Conservation (phyloP, 768 basidiomycete species). For the Lentinula sp. region DNA sequence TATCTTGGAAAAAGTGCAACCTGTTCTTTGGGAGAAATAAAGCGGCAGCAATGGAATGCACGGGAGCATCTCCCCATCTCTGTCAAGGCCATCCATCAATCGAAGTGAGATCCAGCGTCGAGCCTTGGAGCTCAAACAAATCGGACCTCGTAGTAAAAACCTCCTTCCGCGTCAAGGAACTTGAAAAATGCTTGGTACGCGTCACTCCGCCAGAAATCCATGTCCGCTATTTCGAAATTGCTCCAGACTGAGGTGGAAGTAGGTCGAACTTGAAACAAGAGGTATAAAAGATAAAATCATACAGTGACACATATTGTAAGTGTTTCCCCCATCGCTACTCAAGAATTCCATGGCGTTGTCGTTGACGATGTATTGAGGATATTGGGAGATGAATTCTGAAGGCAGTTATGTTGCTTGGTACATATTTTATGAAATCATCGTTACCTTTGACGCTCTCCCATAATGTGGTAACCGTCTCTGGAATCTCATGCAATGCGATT, state of each 20-base stretch:
- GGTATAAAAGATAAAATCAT: conserved; percentile 15
- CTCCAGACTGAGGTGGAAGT: conserved; percentile 39
- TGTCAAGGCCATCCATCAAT: background rate
- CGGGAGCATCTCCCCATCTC: conserved; percentile 41
- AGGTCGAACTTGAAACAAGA: background rate
- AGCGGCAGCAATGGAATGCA: conserved; percentile 51
- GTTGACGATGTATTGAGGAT: conserved; percentile 52
- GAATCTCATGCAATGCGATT: conserved; percentile 68
- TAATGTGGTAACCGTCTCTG: conserved; percentile 67
- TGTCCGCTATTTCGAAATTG: conserved; percentile 67
- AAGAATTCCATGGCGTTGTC: conserved; percentile 61
- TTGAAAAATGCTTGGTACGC: conserved; percentile 67
- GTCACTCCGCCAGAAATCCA: conserved; percentile 64
- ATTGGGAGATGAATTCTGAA: conserved; percentile 45
- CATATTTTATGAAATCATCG: conserved; percentile 8
- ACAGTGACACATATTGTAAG: conserved; percentile 75
- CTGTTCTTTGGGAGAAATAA: conserved; percentile 45
- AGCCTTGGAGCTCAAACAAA: background rate
- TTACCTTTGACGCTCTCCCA: conserved; percentile 66
- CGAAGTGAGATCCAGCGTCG: background rate
- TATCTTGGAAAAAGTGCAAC: conserved; percentile 60
- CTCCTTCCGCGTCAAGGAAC: conserved; percentile 56
- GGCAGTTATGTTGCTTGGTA: background rate
- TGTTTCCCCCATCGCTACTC: conserved; percentile 39
- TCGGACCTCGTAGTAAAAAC: conserved; percentile 59